Conservation (phyloP, 345 rosid species). For the Euphorbia lathyris region DNA sequence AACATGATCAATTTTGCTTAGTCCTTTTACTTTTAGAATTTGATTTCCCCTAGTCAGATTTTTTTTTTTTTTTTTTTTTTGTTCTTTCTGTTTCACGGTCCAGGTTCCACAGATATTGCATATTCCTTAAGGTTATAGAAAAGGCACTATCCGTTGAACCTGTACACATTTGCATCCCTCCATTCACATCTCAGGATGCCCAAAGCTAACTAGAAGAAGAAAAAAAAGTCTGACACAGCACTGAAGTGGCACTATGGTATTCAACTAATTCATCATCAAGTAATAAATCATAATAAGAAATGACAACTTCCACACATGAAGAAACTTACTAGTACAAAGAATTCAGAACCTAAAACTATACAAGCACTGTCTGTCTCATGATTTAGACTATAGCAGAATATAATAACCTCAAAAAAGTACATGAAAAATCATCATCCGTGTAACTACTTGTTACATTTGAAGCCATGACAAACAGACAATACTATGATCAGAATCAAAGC, state of each 20-base stretch:
- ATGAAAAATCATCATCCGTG: background rate
- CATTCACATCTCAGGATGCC: no score
- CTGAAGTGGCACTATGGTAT: background rate
- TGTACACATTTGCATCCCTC: background rate
- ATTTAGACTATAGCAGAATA: conserved; percentile 18
- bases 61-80: no score
- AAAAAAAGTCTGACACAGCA: background rate
- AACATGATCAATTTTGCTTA: no score
- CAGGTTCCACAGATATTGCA: no score
- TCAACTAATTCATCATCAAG: background rate
- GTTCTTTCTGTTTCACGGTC: no score
- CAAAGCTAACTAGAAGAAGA: background rate
- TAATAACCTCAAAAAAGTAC: conserved; percentile 5
- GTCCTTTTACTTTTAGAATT: no score
- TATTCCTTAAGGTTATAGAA: no score
- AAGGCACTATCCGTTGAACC: no score
- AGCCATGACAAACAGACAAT: conserved; percentile 40
- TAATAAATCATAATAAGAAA: conserved; percentile 15
- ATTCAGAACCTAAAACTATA: conserved; percentile 33
- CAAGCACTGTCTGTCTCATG: conserved; percentile 24
- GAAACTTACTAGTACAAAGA: conserved; percentile 18
- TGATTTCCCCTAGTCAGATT: no score
- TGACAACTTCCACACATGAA: conserved; percentile 21
- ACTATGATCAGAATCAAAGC: conserved; percentile 60
- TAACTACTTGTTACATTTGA: conserved; percentile 32